phyloP scores from a whole-genome alignment of 257 asterid species.

The Ilex asprella region DNA sequence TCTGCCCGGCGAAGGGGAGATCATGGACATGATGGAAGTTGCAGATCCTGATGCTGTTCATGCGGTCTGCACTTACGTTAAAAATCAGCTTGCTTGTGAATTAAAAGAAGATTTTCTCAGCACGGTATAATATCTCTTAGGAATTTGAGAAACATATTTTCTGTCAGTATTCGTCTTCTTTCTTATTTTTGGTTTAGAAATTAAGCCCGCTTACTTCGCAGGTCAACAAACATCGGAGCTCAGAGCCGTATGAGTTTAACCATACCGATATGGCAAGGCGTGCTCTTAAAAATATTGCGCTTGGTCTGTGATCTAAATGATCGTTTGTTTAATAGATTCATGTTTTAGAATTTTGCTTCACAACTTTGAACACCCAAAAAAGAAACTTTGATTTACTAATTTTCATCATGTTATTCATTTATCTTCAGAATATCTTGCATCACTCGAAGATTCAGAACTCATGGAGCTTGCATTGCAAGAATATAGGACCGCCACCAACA shows the following conservation, averaged over 20 bases:
- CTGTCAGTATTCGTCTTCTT: neutral
- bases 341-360: too few species aligned
- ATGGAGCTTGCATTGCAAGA: slow-evolving; percentile 68
- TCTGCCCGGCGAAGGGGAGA: slow-evolving; percentile 75
- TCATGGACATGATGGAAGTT: slow-evolving; percentile 79
- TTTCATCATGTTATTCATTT: neutral
- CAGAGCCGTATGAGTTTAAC: slow-evolving; percentile 52
- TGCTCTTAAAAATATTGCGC: slow-evolving; percentile 65
- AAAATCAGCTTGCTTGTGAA: slow-evolving; percentile 69
- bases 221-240: slow-evolving; percentile 54
- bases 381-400: slow-evolving; percentile 5
- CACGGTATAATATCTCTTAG: slow-evolving; percentile 32
- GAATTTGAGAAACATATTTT: neutral
- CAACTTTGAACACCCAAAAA: too few species aligned
- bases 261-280: slow-evolving; percentile 73
- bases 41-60: slow-evolving; percentile 95
- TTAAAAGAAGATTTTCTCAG: slow-evolving; percentile 47
- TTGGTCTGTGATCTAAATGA: slow-evolving; percentile 32
- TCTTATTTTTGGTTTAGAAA: neutral
- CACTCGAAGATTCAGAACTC: slow-evolving; percentile 48
- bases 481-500: slow-evolving; percentile 68
- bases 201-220: slow-evolving; percentile 15
- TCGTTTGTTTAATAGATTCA: neutral
- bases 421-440: slow-evolving; percentile 66
- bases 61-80: slow-evolving; percentile 59